Evolutionary conservation across 2,329 filamentous ascomycete genomes (phyloP).

Genomic region (Penicillium digitatum): DNA sequence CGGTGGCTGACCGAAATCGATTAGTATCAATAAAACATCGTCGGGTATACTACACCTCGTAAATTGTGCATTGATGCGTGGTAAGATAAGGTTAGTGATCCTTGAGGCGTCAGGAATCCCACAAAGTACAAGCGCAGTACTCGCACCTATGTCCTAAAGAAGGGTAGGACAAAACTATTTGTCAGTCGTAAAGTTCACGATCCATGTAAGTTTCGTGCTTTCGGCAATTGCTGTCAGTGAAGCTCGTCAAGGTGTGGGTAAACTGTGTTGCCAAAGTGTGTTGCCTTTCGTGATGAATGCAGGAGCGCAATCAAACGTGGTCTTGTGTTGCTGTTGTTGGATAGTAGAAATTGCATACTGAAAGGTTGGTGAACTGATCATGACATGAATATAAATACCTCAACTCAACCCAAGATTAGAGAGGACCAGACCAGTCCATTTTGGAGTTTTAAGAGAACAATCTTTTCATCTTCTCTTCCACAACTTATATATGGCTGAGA

Average conservation of each 20-base stretch:
- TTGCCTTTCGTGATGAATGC: neutral
- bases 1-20: neutral
- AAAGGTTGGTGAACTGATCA: neutral
- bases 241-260: neutral
- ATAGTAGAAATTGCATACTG: neutral
- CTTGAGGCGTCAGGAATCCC: neutral
- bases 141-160: neutral
- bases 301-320: neutral
- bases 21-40: neutral
- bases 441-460: no score
- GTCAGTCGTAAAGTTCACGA: conserved; percentile 5
- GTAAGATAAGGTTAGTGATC: neutral
- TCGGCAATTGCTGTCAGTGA: neutral
- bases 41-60: neutral
- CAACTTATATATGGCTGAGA: neutral
- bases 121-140: neutral
- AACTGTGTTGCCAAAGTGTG: neutral
- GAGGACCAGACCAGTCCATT: neutral
- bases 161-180: conserved; percentile 14
- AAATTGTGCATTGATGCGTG: neutral
- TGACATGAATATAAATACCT: neutral
- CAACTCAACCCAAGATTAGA: neutral
- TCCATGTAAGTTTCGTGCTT: conserved; percentile 16
- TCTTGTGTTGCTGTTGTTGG: neutral
- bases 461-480: neutral